Conservation (phyloP, 1,284 basidiomycete genomes). For the Irpex lacteus region DNA sequence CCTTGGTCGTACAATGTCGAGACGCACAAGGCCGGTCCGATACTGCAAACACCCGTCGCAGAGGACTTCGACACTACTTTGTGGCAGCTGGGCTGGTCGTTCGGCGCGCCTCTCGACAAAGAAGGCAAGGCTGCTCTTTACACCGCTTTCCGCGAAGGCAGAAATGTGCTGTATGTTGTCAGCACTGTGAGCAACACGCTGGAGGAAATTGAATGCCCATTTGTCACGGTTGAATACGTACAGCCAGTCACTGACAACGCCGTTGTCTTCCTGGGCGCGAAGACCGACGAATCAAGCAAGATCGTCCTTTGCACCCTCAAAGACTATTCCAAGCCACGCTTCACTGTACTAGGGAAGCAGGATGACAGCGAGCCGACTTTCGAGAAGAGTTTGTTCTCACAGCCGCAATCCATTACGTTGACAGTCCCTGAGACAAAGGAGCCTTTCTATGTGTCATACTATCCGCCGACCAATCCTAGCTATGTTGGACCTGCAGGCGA, state of each 20-base stretch:
- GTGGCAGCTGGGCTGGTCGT: conserved; percentile 53
- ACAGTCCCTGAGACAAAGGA: conserved; percentile 33
- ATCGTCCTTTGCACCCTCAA: conserved; percentile 38
- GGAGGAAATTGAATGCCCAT: conserved; percentile 40
- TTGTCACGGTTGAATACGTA: conserved; percentile 42
- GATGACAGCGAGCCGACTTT: conserved; percentile 21
- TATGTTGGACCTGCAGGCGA: conserved; percentile 51
- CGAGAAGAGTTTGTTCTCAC: conserved; percentile 38
- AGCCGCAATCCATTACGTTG: conserved; percentile 44
- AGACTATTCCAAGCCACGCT: conserved; percentile 25
- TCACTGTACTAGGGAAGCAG: conserved; percentile 29
- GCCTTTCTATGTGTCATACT: conserved; percentile 56
- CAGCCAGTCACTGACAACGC: conserved; percentile 34
- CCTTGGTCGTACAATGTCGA: conserved; percentile 54
- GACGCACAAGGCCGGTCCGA: conserved; percentile 32
- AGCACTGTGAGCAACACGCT: conserved; percentile 34
- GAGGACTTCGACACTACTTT: conserved; percentile 14
- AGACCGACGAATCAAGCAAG: conserved; percentile 36
- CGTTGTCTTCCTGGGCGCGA: conserved; percentile 45
- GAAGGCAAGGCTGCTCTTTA: conserved; percentile 42
- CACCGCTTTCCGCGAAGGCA: conserved; percentile 47
- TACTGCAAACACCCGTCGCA: conserved; percentile 35
- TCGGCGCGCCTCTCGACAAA: conserved; percentile 47
- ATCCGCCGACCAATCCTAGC: conserved; percentile 58
- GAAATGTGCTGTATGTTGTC: conserved; percentile 47